A percentile compares a stretch with the other conserved stretches of the same genome.
These are phyloP conservation scores for Xylariomycetidae sp. DNA, from an alignment of 2,329 filamentous ascomycete genomes.

Conservation along the genomic window DNA sequence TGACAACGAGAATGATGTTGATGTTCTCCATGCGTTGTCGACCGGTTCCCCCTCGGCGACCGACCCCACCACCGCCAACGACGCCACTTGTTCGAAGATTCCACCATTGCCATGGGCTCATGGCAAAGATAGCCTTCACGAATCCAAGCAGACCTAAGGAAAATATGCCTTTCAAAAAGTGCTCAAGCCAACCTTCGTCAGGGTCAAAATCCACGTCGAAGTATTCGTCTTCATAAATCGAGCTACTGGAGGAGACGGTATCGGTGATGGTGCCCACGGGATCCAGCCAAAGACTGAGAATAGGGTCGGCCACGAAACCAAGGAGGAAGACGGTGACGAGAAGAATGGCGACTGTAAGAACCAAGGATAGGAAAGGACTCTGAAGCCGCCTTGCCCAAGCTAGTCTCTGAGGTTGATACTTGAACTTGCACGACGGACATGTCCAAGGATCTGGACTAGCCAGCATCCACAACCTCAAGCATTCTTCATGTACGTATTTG, in stretches of 20 bases:
- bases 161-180: constrained; percentile 87
- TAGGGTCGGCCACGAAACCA: constrained; percentile 88
- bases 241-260: constrained; percentile 40
- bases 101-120: constrained; percentile 74
- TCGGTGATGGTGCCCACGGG: constrained; percentile 60
- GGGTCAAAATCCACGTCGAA: constrained; percentile 38
- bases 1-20: constrained; percentile 71
- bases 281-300: constrained; percentile 84
- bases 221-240: constrained; percentile 34
- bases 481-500: constrained; percentile 91
- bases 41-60: constrained; percentile 58
- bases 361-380: constrained; percentile 62
- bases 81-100: constrained; percentile 62
- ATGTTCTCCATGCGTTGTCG: constrained; percentile 74
- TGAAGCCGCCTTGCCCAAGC: constrained; percentile 68
- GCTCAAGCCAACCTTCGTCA: constrained; percentile 66
- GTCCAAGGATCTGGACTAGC: constrained; percentile 75
- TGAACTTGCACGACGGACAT: constrained; percentile 83
- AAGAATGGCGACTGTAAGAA: constrained; percentile 69
- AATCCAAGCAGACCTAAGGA: constrained; percentile 84
- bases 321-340: constrained; percentile 70
- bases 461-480: constrained; percentile 76
- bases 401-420: constrained; percentile 74
- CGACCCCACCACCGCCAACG: constrained; percentile 46
- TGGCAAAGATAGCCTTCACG: constrained; percentile 69